Base-by-base conservation (phyloP, 2,329 filamentous ascomycete species). In the Aspergillus sp. region DNA sequence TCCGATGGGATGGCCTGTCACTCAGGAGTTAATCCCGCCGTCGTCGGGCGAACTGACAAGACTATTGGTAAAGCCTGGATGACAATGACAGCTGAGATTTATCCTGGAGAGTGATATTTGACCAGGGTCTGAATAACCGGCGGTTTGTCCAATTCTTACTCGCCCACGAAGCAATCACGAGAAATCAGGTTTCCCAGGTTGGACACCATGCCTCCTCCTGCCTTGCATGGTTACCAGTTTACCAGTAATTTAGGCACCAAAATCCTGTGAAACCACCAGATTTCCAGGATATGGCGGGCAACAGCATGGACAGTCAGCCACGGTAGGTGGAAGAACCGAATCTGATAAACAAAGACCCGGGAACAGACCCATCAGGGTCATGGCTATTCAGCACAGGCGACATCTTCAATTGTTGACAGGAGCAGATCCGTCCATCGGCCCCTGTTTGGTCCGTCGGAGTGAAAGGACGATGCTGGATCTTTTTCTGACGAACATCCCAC, bases 1-100 rank as follows among this genome's bases (percentile, higher is more conserved):
- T 44, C 47, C 48, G 55, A 57, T 57, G 55, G 55, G 22, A 27
- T 33, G 20, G 34, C 8, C 15, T 37, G 30, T 27, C 33, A 20
- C 5, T 34, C 39, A 40, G 19, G 34, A 45, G 27, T 20, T 11
- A 30, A 17, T n/a, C 17, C 40, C 30, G 34, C 46, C 27, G 39
- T 37, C 48, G 15, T 45, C 33, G 17, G 15, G 27, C 39, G 22
- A 33, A 34, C 33, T 15, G 37, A 37, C 24, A 49, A 6, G 33
- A 37, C 40, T 17, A 39, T 9, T 30, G 44, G n/a, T 20, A 24
- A n/a, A 17, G 45, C 20, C 27, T 34, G 30, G 17, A 48, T 27
- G 3, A 7, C 27, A 12, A 49, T 17, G 33, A 24, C 33, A 12
- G 30, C 39, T 39, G 12, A 8, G 30, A 6, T 30, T 48, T 15